Evolutionary conservation across 208 protist genomes (phyloP).

Genomic region (Porcisia deanei): DNA sequence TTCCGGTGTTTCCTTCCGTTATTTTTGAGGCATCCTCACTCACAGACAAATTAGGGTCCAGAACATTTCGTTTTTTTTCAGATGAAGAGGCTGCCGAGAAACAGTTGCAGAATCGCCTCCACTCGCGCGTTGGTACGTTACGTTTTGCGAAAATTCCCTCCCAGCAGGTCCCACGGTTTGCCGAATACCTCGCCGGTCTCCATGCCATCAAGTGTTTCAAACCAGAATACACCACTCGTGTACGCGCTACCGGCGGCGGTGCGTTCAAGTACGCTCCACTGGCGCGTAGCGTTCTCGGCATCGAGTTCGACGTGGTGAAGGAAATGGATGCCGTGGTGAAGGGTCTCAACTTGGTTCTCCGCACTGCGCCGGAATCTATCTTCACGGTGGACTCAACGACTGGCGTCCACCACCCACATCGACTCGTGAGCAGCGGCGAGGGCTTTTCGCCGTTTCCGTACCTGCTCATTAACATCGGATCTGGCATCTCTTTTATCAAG

Average conservation of each 20-base stretch:
- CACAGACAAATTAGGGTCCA: slow-evolving; percentile 59
- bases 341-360: slow-evolving; percentile 85
- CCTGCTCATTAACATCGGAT: slow-evolving; percentile 97
- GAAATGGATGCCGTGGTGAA: slow-evolving; percentile 92
- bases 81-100: slow-evolving; percentile 37
- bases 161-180: slow-evolving; percentile 74
- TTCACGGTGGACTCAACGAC: slow-evolving; percentile 81
- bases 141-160: slow-evolving; percentile 86
- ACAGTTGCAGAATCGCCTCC: slow-evolving; percentile 36
- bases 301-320: slow-evolving; percentile 80
- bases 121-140: slow-evolving; percentile 67
- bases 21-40: slow-evolving; percentile 79
- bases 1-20: slow-evolving; percentile 35
- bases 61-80: slow-evolving; percentile 66
- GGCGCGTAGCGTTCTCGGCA: slow-evolving; percentile 44
- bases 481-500: slow-evolving; percentile 97
- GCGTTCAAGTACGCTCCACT: slow-evolving; percentile 87
- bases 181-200: slow-evolving; percentile 48
- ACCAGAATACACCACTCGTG: slow-evolving; percentile 33
- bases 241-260: slow-evolving; percentile 90
- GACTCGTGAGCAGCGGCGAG: slow-evolving; percentile 44
- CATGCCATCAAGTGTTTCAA: slow-evolving; percentile 45
- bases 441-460: slow-evolving; percentile 91
- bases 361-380: slow-evolving; percentile 68
- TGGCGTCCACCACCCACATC: slow-evolving; percentile 65